phyloP scores from a whole-genome alignment of 495 filamentous ascomycete genomes.

The Parathielavia appendiculata region DNA sequence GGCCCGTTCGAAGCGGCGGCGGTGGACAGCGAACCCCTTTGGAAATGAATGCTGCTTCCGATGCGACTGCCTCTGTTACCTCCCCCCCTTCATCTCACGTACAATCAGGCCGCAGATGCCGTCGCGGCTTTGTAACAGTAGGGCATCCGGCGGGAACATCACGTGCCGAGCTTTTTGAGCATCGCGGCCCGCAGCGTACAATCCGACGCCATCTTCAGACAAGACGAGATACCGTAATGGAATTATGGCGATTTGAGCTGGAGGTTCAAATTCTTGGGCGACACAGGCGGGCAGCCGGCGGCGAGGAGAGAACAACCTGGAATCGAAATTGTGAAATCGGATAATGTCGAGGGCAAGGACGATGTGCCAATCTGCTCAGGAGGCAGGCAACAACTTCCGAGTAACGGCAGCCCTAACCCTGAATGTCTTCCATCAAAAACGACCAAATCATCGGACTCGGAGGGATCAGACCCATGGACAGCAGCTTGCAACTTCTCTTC shows the following conservation, averaged over 20 bases:
- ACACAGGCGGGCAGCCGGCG: too few relatives aligned
- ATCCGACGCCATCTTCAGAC: not conserved
- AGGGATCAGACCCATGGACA: too few relatives aligned
- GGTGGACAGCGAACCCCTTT: not conserved
- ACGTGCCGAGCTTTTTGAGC: conserved; percentile 1
- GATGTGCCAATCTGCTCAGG: too few relatives aligned
- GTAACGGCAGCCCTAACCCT: not conserved
- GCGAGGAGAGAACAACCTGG: too few relatives aligned
- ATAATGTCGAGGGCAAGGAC: too few relatives aligned
- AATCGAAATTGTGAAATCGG: too few relatives aligned
- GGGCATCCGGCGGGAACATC: conserved; percentile 2
- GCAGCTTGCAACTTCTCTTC: too few relatives aligned
- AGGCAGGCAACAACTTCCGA: not conserved
- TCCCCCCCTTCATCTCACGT: not conserved
- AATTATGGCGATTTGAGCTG: not conserved
- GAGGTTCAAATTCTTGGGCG: too few relatives aligned
- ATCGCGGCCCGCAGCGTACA: not conserved
- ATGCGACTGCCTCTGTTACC: not conserved
- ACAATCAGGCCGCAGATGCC: not conserved
- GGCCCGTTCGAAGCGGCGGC: not conserved
- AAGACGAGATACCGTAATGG: not conserved
- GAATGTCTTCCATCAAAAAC: not conserved
- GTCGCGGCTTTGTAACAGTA: not conserved
- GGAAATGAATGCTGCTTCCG: not conserved
- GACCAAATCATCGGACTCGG: not conserved